phyloP scores from a whole-genome alignment of 1,139 yeast species.

The Arxiozyma heterogenica region DNA sequence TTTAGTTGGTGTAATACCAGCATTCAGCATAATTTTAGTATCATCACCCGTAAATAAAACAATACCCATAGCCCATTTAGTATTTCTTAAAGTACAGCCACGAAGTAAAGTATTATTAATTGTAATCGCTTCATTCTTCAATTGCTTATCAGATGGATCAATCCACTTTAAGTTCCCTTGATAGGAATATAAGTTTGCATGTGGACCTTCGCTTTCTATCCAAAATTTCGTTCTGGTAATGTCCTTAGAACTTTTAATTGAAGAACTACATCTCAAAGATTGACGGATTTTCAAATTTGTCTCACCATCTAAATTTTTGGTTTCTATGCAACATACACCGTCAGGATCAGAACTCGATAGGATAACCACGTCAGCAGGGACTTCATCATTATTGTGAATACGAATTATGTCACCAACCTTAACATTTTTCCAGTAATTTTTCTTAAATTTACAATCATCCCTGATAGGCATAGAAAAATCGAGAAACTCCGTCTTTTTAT shows the following conservation, averaged over 20 bases:
- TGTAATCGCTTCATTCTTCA: slow-evolving; percentile 57
- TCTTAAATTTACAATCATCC: slow-evolving; percentile 43
- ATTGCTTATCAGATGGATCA: slow-evolving; percentile 36
- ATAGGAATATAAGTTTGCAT: slow-evolving; percentile 69
- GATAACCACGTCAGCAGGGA: slow-evolving; percentile 83
- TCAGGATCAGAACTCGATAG: slow-evolving; percentile 78
- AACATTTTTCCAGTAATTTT: slow-evolving; percentile 80
- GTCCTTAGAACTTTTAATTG: slow-evolving; percentile 58
- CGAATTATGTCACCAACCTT: slow-evolving; percentile 84
- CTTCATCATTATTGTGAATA: slow-evolving; percentile 76
- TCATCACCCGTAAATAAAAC: slow-evolving; percentile 87
- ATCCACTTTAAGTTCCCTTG: slow-evolving; percentile 49
- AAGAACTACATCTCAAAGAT: slow-evolving; percentile 61
- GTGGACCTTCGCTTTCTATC: slow-evolving; percentile 89
- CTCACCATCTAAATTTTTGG: slow-evolving; percentile 94
- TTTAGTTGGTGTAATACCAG: slow-evolving; percentile 90
- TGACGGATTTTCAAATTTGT: slow-evolving; percentile 79
- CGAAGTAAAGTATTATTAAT: slow-evolving; percentile 75
- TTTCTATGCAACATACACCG: slow-evolving; percentile 87
- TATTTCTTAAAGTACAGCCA: slow-evolving; percentile 84
- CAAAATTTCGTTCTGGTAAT: slow-evolving; percentile 66
- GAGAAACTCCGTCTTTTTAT: slow-evolving; percentile 17
- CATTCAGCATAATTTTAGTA: slow-evolving; percentile 84
- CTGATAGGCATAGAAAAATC: slow-evolving; percentile 22
- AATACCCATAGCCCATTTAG: slow-evolving; percentile 87